A percentile compares a stretch with the other conserved stretches of the same genome.
Evolutionary conservation across 441 rosid genomes (phyloP).

Genomic region (Bruguiera hainesii): DNA sequence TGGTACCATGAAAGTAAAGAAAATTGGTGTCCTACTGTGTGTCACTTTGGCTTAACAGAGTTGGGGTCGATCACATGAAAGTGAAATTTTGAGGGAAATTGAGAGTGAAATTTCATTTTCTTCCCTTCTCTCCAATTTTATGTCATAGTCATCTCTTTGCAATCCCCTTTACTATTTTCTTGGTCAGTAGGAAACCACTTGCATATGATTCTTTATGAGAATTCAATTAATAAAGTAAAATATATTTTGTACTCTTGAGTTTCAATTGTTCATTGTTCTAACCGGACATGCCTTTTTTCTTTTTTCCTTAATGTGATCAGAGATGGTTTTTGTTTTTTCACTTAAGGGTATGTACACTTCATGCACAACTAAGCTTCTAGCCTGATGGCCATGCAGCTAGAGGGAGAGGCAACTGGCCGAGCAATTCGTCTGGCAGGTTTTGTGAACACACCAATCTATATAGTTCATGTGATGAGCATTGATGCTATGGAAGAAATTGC

Average conservation of each 20-base stretch:
- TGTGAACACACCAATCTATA: conserved; percentile 87
- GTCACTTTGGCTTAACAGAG: no score
- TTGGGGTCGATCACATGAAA: no score
- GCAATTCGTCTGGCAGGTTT: conserved; percentile 88
- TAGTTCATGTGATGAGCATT: conserved; percentile 97
- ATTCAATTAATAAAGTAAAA: not conserved
- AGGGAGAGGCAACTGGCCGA: conserved; percentile 94
- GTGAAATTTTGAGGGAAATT: no score
- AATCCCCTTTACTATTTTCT: not conserved
- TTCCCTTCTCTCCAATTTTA: not conserved
- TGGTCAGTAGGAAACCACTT: not conserved
- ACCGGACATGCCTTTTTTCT: no score
- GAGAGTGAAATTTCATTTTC: not conserved
- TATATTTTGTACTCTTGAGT: no score
- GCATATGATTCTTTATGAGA: not conserved
- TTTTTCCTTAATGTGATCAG: no score
- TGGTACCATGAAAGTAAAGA: no score
- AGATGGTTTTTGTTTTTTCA: not conserved
- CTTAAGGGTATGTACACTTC: not conserved
- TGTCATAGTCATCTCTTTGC: not conserved
- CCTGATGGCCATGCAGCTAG: conserved; percentile 52
- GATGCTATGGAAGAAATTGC: conserved; percentile 99
- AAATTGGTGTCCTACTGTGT: no score
- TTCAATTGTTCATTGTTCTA: no score
- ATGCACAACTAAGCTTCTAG: conserved; percentile 11